Conservation (phyloP, 192 early-diverging fungal species). For the Umbelopsis vinacea region DNA sequence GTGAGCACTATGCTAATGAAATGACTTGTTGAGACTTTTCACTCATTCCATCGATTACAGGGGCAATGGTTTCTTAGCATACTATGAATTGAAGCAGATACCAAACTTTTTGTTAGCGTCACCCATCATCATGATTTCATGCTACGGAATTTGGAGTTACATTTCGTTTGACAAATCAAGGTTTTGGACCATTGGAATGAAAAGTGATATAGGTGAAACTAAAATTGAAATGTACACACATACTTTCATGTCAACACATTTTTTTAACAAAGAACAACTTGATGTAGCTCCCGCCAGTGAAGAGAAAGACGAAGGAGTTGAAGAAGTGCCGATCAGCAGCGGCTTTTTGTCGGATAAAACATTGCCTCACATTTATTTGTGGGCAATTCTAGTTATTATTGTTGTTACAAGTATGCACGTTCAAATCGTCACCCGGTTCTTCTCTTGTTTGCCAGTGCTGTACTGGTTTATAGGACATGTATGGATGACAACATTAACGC, state of each 20-base stretch:
- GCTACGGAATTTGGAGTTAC: constrained; percentile 64
- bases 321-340: background rate
- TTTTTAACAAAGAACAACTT: too few species aligned
- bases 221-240: background rate
- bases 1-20: background rate
- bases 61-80: constrained; percentile 85
- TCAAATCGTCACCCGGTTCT: constrained; percentile 89
- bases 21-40: background rate
- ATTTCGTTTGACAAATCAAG: constrained; percentile 50
- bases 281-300: background rate
- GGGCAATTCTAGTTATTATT: constrained; percentile 63
- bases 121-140: constrained; percentile 76
- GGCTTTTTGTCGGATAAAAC: constrained; percentile 1
- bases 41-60: constrained; percentile 32
- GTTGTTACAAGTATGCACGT: constrained; percentile 82
- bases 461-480: constrained; percentile 76
- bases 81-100: constrained; percentile 82
- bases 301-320: background rate
- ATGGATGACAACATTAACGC: constrained; percentile 9
- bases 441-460: constrained; percentile 76
- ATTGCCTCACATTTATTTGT: constrained; percentile 64
- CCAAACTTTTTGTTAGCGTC: constrained; percentile 89
- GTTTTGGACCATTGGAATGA: constrained; percentile 62
- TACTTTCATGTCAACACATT: background rate
- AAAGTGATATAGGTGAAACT: background rate